Evolutionary conservation across 129 eudicot species (phyloP), one percentile per base, ranked within the genome.

Genomic region (Arctium minus): DNA sequence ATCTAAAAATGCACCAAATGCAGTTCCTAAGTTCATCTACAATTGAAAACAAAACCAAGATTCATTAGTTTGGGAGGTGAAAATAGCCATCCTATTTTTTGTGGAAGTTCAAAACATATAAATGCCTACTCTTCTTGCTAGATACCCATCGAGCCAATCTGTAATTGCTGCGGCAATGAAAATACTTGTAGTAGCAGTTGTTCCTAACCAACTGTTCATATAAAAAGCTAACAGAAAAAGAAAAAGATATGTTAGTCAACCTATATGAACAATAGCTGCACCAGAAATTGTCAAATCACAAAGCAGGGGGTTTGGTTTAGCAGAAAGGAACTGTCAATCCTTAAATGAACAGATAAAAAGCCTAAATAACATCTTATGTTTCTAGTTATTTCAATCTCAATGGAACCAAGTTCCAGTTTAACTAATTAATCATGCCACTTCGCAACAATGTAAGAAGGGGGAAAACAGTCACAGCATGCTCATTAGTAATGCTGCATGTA

Each of bases 101-200:
- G 29, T 27, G 6, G 17, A 70, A 71, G 69, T 77, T 82, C 37
- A 65, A 44, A 70, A 68, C 67, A 68, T 27, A 77, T 8, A 32
- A 74, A 44, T 46, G 42, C 76, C n/a, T 86, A 95, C 99, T 93
- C 90, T 90, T 81, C 99, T 82, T 46, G 99, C 99, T 86, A 95
- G 90, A 85, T 92, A 93, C 18, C 99, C 99, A 88, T 95, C 99
- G 81, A 95, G 94, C 97, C 99, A 95, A 85, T 95, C 99, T 17
- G 99, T 95, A 78, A 93, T 88, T 73, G 99, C 92, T 46, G 99
- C 99, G 42, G 89, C 93, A 77, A 95, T 75, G 74, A 95, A 95
- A 72, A 95, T 95, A 62, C 92, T 85, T 0, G 97, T 90, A 8
- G 99, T 93, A 74, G 88, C 92, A 33, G 90, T 83, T 12, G 97